Evolutionary conservation across 2,329 filamentous ascomycete species (phyloP), one percentile per base, ranked within the genome.

Genomic region (Claviceps capensis): DNA sequence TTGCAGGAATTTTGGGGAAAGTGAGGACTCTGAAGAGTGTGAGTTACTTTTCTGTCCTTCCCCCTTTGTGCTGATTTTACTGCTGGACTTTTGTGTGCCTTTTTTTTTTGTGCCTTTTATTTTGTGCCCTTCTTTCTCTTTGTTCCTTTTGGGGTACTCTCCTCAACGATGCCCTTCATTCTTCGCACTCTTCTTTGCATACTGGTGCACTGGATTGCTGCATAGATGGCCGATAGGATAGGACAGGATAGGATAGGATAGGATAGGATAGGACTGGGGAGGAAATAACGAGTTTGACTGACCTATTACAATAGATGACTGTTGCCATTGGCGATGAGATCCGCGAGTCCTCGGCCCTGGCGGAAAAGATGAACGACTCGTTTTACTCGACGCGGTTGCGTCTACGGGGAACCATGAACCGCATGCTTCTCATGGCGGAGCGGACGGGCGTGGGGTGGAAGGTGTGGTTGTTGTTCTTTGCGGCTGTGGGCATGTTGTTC

Each of bases 401-500:
- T 57, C 73, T 98, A 56, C 79, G 83, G 45, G 89, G 91, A 51
- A 97, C 94, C 17, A 97, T 98, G 93, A 95, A 88, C 65, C 77
- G 90, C 54, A 98, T 98, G 93, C 71, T 97, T 58, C 66, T 91
- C 51, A 98, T 98, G 93, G 93, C 93, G 4, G 81, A 97, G 71
- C 78, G 82, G 61, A 95, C 90, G 2, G 93, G 93, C n/a, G 84
- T 98, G 9, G 85, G 89, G 62, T 98, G 93, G 93, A 91, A 81
- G 69, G 86, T 90, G 53, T 98, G 93, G 93, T 67, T 96, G 49
- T 76, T 74, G 44, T 98, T 98, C 70, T 95, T 98, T 66, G 76
- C 81, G 5, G 86, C 83, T 38, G 87, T 97, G 17, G 79, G 85
- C 56, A 65, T 91, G 52, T 67, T 97, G 58, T 98, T 98, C 68